These are phyloP conservation scores for Fusarium mundagurra DNA, from an alignment of 2,329 filamentous ascomycete species.

Conservation along the genomic window DNA sequence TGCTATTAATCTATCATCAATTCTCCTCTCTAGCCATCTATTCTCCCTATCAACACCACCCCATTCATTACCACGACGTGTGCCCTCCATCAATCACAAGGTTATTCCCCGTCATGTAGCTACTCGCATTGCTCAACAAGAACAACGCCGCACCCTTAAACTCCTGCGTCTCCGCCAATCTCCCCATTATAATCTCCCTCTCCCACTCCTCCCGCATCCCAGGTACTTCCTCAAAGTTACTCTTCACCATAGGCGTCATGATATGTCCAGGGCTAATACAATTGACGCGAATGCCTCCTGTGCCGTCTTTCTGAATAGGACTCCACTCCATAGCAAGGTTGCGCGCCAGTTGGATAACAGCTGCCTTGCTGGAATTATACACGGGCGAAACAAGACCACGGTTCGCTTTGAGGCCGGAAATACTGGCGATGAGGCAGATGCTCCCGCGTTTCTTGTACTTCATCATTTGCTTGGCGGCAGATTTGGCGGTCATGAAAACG, in stretches of 20 bases:
- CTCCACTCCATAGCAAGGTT: constrained; percentile 78
- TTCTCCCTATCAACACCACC: background rate
- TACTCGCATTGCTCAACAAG: constrained; percentile 74
- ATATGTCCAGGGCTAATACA: constrained; percentile 84
- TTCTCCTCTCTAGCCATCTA: background rate
- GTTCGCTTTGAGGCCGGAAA: constrained; percentile 76
- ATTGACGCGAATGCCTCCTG: constrained; percentile 79
- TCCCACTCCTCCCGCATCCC: constrained; percentile 76
- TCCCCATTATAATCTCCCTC: constrained; percentile 84
- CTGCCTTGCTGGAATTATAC: constrained; percentile 83
- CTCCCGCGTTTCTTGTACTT: constrained; percentile 66
- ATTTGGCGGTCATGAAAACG: constrained; percentile 85
- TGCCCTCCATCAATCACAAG: constrained; percentile 78
- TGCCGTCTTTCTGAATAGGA: constrained; percentile 51
- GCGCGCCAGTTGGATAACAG: constrained; percentile 75
- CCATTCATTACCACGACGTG: constrained; percentile 58
- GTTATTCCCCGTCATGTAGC: constrained; percentile 80
- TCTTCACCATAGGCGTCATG: constrained; percentile 83
- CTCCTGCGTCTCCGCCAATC: constrained; percentile 73
- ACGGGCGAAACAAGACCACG: constrained; percentile 67
- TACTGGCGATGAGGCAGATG: constrained; percentile 73
- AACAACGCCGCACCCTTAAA: constrained; percentile 78
- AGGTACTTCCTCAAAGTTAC: constrained; percentile 79
- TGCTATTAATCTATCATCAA: background rate
- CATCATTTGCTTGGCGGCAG: constrained; percentile 81